These are phyloP conservation scores for Plectranthus barbatus DNA, from an alignment of 257 asterid species.

Conservation along the genomic window DNA sequence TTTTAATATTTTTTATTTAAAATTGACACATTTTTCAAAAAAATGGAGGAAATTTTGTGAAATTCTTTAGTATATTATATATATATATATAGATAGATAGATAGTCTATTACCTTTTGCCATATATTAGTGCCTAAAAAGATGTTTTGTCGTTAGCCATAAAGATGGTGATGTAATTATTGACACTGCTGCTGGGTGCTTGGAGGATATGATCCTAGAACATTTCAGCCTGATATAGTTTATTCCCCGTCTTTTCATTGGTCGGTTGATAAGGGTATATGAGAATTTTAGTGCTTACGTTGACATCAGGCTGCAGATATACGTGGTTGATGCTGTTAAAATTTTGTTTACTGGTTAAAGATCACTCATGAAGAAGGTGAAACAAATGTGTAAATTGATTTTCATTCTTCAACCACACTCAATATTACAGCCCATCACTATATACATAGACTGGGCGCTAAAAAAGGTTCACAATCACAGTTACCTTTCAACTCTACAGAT, in stretches of 20 bases:
- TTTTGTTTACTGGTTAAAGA: slow-evolving; percentile 1
- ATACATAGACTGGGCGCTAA: no score
- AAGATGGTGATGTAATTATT: slow-evolving; percentile 91
- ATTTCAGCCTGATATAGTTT: slow-evolving; percentile 95
- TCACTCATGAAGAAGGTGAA: no score
- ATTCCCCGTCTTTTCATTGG: slow-evolving; percentile 95
- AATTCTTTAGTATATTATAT: no score
- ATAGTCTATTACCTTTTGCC: not conserved
- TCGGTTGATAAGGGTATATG: slow-evolving; percentile 85
- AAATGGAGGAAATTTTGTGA: no score
- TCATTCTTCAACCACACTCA: no score
- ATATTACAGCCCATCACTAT: no score
- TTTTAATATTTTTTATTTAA: no score
- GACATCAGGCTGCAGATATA: slow-evolving; percentile 9
- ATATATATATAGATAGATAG: no score
- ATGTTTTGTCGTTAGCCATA: slow-evolving; percentile 26
- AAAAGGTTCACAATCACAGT: no score
- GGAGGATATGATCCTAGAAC: slow-evolving; percentile 99
- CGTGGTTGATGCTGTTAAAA: slow-evolving; percentile 4
- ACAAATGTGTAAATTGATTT: no score
- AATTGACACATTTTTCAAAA: no score
- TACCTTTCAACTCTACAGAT: no score
- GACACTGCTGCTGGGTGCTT: slow-evolving; percentile 97
- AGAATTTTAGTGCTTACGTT: slow-evolving; percentile 15
- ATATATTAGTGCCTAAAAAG: not conserved